Evolutionary conservation across 352 stramenopile species (phyloP).

Genomic region (Globisporangium yorkense): DNA sequence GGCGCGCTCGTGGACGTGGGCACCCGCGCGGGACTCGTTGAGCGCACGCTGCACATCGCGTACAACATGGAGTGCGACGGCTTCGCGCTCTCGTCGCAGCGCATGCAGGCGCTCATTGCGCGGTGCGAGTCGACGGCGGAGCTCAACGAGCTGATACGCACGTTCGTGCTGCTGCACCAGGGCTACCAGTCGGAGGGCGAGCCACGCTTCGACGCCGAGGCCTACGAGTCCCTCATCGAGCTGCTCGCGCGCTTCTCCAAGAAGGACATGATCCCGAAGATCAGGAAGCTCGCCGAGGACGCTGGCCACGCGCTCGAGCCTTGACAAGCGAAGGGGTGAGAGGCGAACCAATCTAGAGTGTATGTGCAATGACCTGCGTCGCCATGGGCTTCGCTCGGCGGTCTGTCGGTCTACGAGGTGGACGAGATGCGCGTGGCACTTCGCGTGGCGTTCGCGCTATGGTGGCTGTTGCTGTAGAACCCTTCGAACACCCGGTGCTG

Average conservation of each 20-base stretch:
- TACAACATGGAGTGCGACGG: constrained; percentile 86
- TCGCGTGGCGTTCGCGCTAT: not conserved
- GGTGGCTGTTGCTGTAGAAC: not conserved
- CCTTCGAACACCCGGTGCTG: not conserved
- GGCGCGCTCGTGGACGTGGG: constrained; percentile 49
- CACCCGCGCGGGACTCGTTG: constrained; percentile 47
- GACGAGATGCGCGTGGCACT: not conserved
- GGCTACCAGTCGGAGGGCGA: constrained; percentile 18
- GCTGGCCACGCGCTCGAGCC: constrained; percentile 14
- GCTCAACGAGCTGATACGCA: constrained; percentile 46
- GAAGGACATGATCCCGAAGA: constrained; percentile 35
- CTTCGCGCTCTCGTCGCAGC: constrained; percentile 35
- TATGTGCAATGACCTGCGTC: not conserved
- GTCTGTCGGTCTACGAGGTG: not conserved
- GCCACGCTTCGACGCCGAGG: constrained; percentile 38
- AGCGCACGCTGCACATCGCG: constrained; percentile 64
- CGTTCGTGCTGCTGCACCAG: constrained; percentile 66
- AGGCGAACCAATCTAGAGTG: not conserved
- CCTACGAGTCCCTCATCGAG: constrained; percentile 53
- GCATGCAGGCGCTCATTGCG: constrained; percentile 45
- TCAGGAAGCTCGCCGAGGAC: constrained; percentile 28
- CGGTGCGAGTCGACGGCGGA: constrained; percentile 41
- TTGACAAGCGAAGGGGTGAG: not conserved
- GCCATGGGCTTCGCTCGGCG: not conserved
- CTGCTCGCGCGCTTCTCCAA: constrained; percentile 39